A percentile compares a stretch with the other conserved stretches of the same genome.
Conservation (phyloP, 2,329 filamentous ascomycete genomes). For the Beauveria rudraprayagi region DNA sequence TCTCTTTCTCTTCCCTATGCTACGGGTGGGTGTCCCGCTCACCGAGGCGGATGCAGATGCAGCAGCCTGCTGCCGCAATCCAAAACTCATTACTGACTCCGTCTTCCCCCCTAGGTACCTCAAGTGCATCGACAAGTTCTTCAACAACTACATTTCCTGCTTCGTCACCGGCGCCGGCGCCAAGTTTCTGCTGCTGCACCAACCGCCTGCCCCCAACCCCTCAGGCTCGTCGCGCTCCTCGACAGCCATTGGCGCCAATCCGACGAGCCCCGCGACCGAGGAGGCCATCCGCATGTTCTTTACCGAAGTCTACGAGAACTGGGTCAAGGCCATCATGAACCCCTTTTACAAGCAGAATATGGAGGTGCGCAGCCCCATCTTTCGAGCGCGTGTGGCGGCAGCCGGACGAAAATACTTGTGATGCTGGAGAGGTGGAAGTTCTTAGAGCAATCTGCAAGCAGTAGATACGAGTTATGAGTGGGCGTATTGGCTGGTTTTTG, state of each 20-base stretch:
- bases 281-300: slow-evolving; percentile 96
- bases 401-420: slow-evolving; percentile 89
- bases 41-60: not conserved
- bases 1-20: not conserved
- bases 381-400: slow-evolving; percentile 70
- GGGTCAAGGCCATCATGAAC: slow-evolving; percentile 95
- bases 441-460: no score
- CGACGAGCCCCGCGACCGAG: slow-evolving; percentile 81
- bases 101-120: slow-evolving; percentile 61
- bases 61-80: not conserved
- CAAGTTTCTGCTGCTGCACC: slow-evolving; percentile 90
- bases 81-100: not conserved
- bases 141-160: slow-evolving; percentile 89
- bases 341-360: slow-evolving; percentile 87
- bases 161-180: slow-evolving; percentile 90
- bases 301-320: slow-evolving; percentile 89
- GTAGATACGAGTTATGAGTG: not conserved
- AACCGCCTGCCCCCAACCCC: slow-evolving; percentile 46
- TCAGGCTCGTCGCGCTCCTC: slow-evolving; percentile 46
- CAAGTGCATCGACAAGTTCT: slow-evolving; percentile 94
- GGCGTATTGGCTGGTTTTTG: not conserved
- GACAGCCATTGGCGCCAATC: slow-evolving; percentile 73
- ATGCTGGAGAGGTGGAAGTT: slow-evolving; percentile 15
- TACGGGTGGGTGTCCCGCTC: no score
- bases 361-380: slow-evolving; percentile 79